phyloP scores from a whole-genome alignment of 2,329 filamentous ascomycete genomes.

The Talaromyces sp. region DNA sequence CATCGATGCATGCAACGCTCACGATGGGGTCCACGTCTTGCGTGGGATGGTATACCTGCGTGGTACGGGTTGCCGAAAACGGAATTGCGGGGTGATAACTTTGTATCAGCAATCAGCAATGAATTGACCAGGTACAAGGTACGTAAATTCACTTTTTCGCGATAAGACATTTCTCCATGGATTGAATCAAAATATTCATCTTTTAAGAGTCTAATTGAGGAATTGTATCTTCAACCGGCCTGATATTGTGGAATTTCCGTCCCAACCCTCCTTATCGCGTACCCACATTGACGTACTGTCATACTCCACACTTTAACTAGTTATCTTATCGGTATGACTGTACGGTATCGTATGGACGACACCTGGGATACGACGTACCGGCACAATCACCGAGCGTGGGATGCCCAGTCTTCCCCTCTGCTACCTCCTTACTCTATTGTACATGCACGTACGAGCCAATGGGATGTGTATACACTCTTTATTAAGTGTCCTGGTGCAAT shows the following conservation, averaged over 20 bases:
- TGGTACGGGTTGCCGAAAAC: not conserved
- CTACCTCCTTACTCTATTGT: slow-evolving; percentile 1
- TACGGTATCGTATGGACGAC: not conserved
- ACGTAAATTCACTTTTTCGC: not conserved
- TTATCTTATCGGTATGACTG: not conserved
- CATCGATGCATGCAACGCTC: not conserved
- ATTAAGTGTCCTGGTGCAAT: not conserved
- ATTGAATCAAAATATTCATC: too few species aligned
- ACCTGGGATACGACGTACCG: not conserved
- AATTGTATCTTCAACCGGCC: not conserved
- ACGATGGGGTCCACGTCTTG: not conserved
- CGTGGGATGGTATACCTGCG: not conserved
- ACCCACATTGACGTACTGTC: not conserved
- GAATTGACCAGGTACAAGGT: not conserved
- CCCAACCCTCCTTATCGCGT: not conserved
- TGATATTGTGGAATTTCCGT: not conserved
- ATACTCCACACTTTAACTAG: not conserved
- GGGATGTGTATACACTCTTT: not conserved
- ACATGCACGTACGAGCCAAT: not conserved
- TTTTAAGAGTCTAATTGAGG: not conserved
- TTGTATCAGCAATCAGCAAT: not conserved
- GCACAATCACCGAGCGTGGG: not conserved
- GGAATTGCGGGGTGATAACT: not conserved
- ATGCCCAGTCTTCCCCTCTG: not conserved
- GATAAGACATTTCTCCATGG: not conserved